Base-by-base conservation (phyloP, 169 alveolate species). In the Cryptosporidium sp. region DNA sequence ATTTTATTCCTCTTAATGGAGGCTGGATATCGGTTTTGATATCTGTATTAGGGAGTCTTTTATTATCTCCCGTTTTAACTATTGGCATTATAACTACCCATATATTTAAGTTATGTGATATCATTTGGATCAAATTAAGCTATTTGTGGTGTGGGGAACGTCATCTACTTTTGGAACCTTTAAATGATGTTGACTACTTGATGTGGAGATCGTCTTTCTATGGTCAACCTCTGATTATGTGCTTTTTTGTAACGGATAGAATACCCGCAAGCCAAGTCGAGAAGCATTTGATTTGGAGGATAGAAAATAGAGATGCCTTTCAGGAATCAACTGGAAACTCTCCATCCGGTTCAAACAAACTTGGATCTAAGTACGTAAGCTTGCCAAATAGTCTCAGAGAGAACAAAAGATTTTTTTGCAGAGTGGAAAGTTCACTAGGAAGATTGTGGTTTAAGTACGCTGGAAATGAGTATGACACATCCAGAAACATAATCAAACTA, bases 161-260 rank as follows among this genome's bases (percentile, higher is more conserved):
- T 23, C 43, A 80, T 31, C 55, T 65, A 29, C 70, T 80, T 14
- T 55, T 80, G 33, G 89, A 80, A 29, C 89, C 89, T 26, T 55
- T 80, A 12, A 80, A 80, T 62, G 80, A 80, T 50, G 39, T 80
- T 23, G 89, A 80, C 29, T 80, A 80, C 21, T 65, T 80, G 18
- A 80, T 80, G 75, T 80, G 89, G 89, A 31, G 75, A 80, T 33
- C 89, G 1, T 18, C 33, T 29, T 45, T 29, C 12, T 43, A 31
- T 65, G 75, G 89, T 62, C 89, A 80, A 39, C 74, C 89, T 18
- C 48, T 80, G 35, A 80, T 80, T n/a, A 80, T 65, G 75, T 80
- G 89, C 43, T 80, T 80, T 43, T 80, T 80, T 43, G 89, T 67
- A 14, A 67, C 65, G 3, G 89, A 59, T 43, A 26, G 59, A 9